A percentile compares a stretch with the other conserved stretches of the same genome.
These are phyloP conservation scores for Diospyros kaki DNA, from an alignment of 148 eudicot genomes.

Conservation along the genomic window DNA sequence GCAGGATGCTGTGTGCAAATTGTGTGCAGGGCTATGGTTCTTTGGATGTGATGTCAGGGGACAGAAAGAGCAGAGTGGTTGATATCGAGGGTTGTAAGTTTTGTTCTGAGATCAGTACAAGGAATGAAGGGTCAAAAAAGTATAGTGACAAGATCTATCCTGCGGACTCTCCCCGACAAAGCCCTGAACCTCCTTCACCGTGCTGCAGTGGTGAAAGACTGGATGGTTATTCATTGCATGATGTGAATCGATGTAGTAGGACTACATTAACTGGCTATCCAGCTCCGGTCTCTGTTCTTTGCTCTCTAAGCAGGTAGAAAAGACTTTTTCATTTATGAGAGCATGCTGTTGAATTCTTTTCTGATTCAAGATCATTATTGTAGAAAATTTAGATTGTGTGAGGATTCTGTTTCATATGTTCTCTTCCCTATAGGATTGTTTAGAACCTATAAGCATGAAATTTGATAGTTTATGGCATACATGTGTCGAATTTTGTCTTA, in stretches of 20 bases:
- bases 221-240: conserved; percentile 31
- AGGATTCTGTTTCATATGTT: not conserved
- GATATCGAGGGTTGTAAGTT: conserved; percentile 55
- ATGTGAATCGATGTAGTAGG: conserved; percentile 24
- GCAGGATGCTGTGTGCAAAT: conserved; percentile 49
- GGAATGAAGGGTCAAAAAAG: conserved; percentile 34
- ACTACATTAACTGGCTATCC: conserved; percentile 28
- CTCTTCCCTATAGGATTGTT: not conserved
- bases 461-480: not conserved
- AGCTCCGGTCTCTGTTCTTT: conserved; percentile 39
- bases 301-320: conserved; percentile 56
- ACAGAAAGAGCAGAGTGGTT: conserved; percentile 19
- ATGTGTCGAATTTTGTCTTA: not conserved
- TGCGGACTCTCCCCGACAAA: conserved; percentile 63
- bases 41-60: conserved; percentile 29
- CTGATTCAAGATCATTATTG: not conserved
- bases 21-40: conserved; percentile 49
- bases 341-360: not conserved
- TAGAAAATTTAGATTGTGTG: not conserved
- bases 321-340: not conserved
- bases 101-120: conserved; percentile 34
- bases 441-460: not conserved
- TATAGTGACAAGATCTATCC: conserved; percentile 69
- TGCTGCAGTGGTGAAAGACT: conserved; percentile 37
- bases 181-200: conserved; percentile 67